These are phyloP conservation scores for Penicillium expansum DNA, from an alignment of 2,329 filamentous ascomycete species.

Conservation along the genomic window DNA sequence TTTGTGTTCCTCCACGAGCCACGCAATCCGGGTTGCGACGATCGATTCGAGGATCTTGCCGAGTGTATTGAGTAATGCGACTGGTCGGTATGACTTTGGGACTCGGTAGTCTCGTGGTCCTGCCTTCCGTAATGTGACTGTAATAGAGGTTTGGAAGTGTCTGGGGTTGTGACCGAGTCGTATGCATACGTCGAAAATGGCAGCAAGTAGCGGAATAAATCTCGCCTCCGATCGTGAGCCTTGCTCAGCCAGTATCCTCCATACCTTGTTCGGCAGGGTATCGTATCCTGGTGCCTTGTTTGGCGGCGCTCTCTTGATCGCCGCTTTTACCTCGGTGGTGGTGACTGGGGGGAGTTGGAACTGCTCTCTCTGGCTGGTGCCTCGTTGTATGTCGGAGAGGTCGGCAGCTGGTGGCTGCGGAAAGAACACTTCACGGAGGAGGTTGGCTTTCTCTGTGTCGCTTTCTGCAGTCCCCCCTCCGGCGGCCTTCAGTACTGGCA, in stretches of 20 bases:
- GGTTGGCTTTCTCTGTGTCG: neutral
- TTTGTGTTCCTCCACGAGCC: neutral
- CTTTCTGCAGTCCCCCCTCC: neutral
- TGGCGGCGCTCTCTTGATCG: neutral
- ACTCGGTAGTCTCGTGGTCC: neutral
- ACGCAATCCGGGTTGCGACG: neutral
- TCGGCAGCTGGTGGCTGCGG: no score
- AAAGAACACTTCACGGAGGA: no score
- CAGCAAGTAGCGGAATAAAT: neutral
- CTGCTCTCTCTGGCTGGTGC: no score
- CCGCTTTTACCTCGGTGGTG: neutral
- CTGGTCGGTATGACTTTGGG: neutral
- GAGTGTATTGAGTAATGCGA: neutral
- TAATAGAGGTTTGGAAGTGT: slow-evolving; percentile 4
- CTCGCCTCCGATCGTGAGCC: neutral
- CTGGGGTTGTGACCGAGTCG: neutral
- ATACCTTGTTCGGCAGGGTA: slow-evolving; percentile 6
- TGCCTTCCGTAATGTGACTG: neutral
- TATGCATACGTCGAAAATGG: neutral
- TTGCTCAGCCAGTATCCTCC: neutral
- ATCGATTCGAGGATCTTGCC: neutral
- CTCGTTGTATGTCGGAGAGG: no score
- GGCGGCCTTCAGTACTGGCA: neutral
- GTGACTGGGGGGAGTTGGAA: neutral
- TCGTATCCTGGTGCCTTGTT: slow-evolving; percentile 13